Evolutionary conservation across 352 stramenopile genomes (phyloP), one percentile per base, ranked within the genome.

Genomic region (Globisporangium perplexum): DNA sequence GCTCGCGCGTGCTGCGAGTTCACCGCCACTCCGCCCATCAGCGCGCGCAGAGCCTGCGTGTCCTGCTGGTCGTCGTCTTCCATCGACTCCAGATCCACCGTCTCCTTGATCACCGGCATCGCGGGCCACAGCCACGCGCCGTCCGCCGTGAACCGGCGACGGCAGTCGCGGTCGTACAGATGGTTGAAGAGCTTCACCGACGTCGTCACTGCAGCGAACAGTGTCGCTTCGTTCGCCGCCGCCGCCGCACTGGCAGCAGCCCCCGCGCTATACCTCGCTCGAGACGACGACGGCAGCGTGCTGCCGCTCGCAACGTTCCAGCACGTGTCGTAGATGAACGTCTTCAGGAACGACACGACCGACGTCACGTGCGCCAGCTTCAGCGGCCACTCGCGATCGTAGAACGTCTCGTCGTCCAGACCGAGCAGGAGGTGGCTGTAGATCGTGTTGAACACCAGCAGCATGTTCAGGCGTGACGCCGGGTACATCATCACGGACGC

Each of bases 181-280:
- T 89, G 79, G 53, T 93, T 93, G 53, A 88, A 90, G 12, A 93
- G 64, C 60, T 86, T 86, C 11, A 90, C 66, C 1, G 77, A 77
- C 1, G 76, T 80, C 33, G 79, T 77, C 28, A 90, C 66, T 0
- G 65, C 53, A 1, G 74, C 63, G 35, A 92, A 80, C 17, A 79
- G 45, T 20, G 58, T 50, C 28, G 71, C 47, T 5, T 77, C 65
- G 11, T 44, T 54, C 26, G 72, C 47, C 5, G 59, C 53, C n/a
- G 49, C n/a, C n/a, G n/a, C n/a, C n/a, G n/a, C n/a, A n/a, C n/a
- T 45, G 14, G 45, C 45, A 10, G 55, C 51, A 7, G 20, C 44
- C 1, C 26, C 39, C n/a, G 51, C 39, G n/a, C 15, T 35, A 8
- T 26, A 44, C 11, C 48, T 45, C 23, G 43, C 28, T 31, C 28